Evolutionary conservation across 1,139 yeast species (phyloP), one percentile per base, ranked within the genome.

Genomic region (Waltiozyma solani): DNA sequence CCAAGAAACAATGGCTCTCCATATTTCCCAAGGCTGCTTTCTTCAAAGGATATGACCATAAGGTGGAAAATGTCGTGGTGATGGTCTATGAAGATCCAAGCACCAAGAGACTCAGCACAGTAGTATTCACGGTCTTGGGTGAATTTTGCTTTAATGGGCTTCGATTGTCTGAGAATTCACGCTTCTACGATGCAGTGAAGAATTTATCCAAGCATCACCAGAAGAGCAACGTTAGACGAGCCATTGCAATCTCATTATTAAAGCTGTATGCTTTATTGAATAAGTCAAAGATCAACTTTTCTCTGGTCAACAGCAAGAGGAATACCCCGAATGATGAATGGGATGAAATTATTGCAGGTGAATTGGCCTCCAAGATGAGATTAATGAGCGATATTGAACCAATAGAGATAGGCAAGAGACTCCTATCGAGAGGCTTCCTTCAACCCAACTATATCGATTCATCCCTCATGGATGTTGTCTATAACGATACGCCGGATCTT

Each of bases 281-380:
- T 34, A 32, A 38, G 8, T 12, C 23, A 38, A 45, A 0, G 43
- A 44, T 4, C 47, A 58, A 3, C 45, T 54, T 36, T 46, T 7
- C 34, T 10, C 23, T 7, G 23, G 9, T 21, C 23, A 7, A 21
- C 23, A 7, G 10, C 23, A 21, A 21, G 23, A 31, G 31, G 13
- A 25, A 34, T 13, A 37, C 29, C 23, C 17, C 29, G 18, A 45
- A 34, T 25, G 37, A 38, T 23, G 53, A 43, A 42, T 47, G 76
- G 63, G 96, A 87, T 55, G 93, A 87, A 51, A 83, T 95, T 0
- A 71, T 73, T 39, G 93, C 94, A 2, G 96, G 96, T 1, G 63
- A 67, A 13, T 53, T 81, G 35, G 93, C 95, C 0, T 73, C 79
- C 22, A 48, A 62, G 17, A 77, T 84, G 80, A 49, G 47, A 5